Conservation (phyloP, 306 rosid species). For the Medicago lupulina region DNA sequence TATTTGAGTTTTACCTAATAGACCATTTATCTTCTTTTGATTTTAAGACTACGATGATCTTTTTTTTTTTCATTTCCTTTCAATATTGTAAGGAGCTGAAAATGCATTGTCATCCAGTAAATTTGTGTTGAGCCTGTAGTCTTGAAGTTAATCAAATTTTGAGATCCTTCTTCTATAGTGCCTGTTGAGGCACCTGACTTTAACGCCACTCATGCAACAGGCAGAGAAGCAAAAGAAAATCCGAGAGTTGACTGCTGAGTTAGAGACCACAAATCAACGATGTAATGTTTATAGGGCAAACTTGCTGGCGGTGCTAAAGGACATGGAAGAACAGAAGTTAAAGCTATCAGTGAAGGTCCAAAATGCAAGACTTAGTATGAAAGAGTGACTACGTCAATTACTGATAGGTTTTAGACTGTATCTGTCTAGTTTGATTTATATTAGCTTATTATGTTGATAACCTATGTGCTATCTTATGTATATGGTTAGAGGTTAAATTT, state of each 20-base stretch:
- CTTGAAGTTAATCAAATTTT: constrained; percentile 18
- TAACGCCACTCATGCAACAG: constrained; percentile 43
- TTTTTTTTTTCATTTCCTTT: constrained; percentile 10
- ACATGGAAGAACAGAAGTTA: constrained; percentile 95
- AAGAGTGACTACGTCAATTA: constrained; percentile 58
- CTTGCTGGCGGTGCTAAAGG: constrained; percentile 81
- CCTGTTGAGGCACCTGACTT: constrained; percentile 3
- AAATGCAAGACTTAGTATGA: constrained; percentile 90
- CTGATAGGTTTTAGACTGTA: constrained; percentile 17
- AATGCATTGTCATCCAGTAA: constrained; percentile 10
- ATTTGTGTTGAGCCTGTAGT: constrained; percentile 14
- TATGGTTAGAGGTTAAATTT: constrained; percentile 11
- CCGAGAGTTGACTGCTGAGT: constrained; percentile 69
- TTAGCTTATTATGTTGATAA: constrained; percentile 14
- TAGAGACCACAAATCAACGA: constrained; percentile 74
- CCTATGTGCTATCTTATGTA: neutral
- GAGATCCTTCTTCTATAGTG: neutral
- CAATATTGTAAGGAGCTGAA: constrained; percentile 17
- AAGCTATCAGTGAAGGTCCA: constrained; percentile 93
- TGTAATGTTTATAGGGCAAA: constrained; percentile 90
- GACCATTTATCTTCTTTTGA: neutral
- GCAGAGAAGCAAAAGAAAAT: constrained; percentile 83
- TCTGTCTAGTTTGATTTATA: constrained; percentile 7
- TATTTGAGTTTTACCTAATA: neutral
- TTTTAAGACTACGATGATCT: constrained; percentile 12